Conservation (phyloP, 352 stramenopile genomes). For the Phytophthora crassamura region DNA sequence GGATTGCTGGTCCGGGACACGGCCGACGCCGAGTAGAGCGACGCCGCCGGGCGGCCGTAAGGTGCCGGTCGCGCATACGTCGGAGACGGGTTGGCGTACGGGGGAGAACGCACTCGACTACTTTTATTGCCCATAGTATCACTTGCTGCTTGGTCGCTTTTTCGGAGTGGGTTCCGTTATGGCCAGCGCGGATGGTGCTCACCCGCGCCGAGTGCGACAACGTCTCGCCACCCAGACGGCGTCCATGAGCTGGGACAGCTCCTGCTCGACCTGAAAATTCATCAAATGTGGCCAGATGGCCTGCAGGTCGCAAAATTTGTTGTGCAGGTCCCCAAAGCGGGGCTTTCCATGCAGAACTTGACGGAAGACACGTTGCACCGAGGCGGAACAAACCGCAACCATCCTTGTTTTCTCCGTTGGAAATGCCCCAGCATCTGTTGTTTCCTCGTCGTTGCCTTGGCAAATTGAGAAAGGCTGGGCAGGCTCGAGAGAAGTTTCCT, state of each 20-base stretch:
- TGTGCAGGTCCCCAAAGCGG: not conserved
- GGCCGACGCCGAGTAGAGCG: conserved; percentile 33
- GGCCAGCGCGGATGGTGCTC: conserved; percentile 2
- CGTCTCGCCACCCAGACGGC: conserved; percentile 14
- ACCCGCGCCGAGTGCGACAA: conserved; percentile 23
- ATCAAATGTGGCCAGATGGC: conserved; percentile 39
- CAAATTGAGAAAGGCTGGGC: conserved; percentile 6
- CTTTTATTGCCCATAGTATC: conserved; percentile 38
- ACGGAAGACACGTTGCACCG: not conserved
- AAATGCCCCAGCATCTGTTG: conserved; percentile 1
- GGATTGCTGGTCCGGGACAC: conserved; percentile 13
- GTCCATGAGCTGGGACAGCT: conserved; percentile 20
- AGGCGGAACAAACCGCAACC: conserved; percentile 11
- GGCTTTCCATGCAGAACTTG: conserved; percentile 18
- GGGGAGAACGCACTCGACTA: conserved; percentile 23
- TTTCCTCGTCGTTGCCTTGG: conserved; percentile 4
- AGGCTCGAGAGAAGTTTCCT: not conserved
- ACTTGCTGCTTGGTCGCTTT: conserved; percentile 13
- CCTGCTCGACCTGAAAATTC: conserved; percentile 3
- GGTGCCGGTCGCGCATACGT: conserved; percentile 21
- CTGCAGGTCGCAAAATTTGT: conserved; percentile 28
- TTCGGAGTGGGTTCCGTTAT: conserved; percentile 22
- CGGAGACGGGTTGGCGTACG: conserved; percentile 28
- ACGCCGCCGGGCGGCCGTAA: conserved; percentile 24
- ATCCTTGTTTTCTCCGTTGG: conserved; percentile 12